Conservation (phyloP, 1,139 yeast genomes). For the Lodderomyces metapsilosis region DNA sequence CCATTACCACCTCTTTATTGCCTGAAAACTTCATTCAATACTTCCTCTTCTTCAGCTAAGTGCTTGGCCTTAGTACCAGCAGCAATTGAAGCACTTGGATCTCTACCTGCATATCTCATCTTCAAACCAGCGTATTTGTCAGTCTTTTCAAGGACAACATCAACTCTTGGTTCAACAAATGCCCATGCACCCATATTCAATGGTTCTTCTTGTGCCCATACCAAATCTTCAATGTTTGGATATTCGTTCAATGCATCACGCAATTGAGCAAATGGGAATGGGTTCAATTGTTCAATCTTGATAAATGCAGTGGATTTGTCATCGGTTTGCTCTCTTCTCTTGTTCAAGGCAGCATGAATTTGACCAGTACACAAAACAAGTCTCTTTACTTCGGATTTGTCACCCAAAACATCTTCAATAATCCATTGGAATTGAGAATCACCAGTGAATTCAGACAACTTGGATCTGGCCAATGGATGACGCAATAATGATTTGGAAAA, state of each 20-base stretch:
- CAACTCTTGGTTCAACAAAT: constrained; percentile 76
- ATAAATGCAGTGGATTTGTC: constrained; percentile 85
- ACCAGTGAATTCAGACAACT: constrained; percentile 79
- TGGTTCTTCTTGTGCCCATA: constrained; percentile 99
- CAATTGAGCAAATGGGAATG: constrained; percentile 97
- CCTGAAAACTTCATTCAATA: constrained; percentile 73
- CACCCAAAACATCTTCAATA: constrained; percentile 81
- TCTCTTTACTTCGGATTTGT: constrained; percentile 85
- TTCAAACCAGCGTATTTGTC: constrained; percentile 55
- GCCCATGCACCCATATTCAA: constrained; percentile 94
- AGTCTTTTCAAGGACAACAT: constrained; percentile 73
- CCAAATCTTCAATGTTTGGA: constrained; percentile 83
- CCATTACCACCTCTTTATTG: background rate
- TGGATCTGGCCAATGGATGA: constrained; percentile 95
- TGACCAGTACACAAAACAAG: constrained; percentile 87
- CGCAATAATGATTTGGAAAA: constrained; percentile 94
- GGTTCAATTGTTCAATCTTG: constrained; percentile 92
- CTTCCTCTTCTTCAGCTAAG: constrained; percentile 81
- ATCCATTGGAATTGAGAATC: constrained; percentile 94
- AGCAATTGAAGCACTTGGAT: constrained; percentile 97
- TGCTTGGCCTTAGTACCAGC: constrained; percentile 95
- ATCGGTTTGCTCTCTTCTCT: constrained; percentile 75
- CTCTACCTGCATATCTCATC: constrained; percentile 93
- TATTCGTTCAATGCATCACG: constrained; percentile 79
- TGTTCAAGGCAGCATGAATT: constrained; percentile 88